Conservation (phyloP, 176 grass and related monocot species). For the Zizania latifolia region DNA sequence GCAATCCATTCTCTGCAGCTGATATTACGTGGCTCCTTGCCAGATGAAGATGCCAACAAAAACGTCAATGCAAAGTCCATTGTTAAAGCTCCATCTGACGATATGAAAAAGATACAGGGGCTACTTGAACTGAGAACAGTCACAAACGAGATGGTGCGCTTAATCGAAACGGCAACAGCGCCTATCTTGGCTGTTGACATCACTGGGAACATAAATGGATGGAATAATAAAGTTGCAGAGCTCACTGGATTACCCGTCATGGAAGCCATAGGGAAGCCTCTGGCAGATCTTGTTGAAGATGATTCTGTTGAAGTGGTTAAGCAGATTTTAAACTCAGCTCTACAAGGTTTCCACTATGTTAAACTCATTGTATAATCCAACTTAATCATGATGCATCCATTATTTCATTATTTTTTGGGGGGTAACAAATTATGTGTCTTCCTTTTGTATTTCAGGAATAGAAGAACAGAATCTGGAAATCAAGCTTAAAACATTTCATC, state of each 20-base stretch:
- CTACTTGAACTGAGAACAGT: conserved; percentile 75
- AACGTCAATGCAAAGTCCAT: conserved; percentile 58
- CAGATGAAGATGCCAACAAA: conserved; percentile 55
- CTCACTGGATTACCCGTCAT: conserved; percentile 68
- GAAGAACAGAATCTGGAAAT: conserved; percentile 95
- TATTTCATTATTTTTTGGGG: conserved; percentile 17
- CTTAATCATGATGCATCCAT: conserved; percentile 8
- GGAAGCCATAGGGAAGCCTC: conserved; percentile 75
- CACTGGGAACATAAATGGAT: conserved; percentile 68
- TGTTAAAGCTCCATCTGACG: conserved; percentile 61
- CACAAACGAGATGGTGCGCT: conserved; percentile 86
- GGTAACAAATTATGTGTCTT: conserved; percentile 11
- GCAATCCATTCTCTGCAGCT: conserved; percentile 95
- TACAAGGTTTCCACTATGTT: conserved; percentile 57
- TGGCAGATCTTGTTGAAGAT: conserved; percentile 58
- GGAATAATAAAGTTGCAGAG: conserved; percentile 84
- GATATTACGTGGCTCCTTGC: conserved; percentile 74
- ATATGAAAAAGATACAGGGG: conserved; percentile 64
- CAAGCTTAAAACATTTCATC: conserved; percentile 71
- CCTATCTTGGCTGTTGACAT: conserved; percentile 90
- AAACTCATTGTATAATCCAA: background rate
- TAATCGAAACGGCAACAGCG: conserved; percentile 86
- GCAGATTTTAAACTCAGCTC: conserved; percentile 51
- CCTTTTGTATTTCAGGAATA: conserved; percentile 57
- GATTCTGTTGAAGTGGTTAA: conserved; percentile 85